Percentiles rank a stretch among this genome's conserved stretches.
Conservation (phyloP, 1,284 basidiomycete genomes). For the Cryptococcus sp. region DNA sequence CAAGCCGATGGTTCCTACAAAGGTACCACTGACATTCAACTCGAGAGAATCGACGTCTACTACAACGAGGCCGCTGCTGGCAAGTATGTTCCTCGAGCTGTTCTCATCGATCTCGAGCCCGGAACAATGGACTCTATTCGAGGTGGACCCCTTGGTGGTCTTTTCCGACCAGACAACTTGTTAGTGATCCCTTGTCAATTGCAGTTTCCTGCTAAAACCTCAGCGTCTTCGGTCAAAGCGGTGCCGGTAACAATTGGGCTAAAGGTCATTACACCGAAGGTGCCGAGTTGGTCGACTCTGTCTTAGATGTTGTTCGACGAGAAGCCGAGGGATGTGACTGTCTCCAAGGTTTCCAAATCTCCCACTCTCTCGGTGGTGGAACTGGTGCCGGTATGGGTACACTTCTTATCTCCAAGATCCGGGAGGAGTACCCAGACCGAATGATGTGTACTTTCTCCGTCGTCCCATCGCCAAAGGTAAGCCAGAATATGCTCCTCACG, state of each 20-base stretch:
- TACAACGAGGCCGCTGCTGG: slow-evolving; percentile 81
- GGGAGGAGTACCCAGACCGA: slow-evolving; percentile 60
- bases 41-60: slow-evolving; percentile 95
- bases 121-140: slow-evolving; percentile 95
- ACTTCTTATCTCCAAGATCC: slow-evolving; percentile 59
- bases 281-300: slow-evolving; percentile 57
- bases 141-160: slow-evolving; percentile 54
- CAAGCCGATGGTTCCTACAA: slow-evolving; percentile 86
- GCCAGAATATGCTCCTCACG: slow-evolving; percentile 5
- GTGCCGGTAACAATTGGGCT: slow-evolving; percentile 59
- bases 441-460: slow-evolving; percentile 63
- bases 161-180: slow-evolving; percentile 59
- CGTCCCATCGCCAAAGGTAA: slow-evolving; percentile 58
- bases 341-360: slow-evolving; percentile 59
- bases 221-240: slow-evolving; percentile 54
- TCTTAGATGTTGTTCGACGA: slow-evolving; percentile 58
- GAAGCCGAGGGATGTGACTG: slow-evolving; percentile 58
- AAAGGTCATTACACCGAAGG: slow-evolving; percentile 55
- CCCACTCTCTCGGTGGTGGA: slow-evolving; percentile 60
- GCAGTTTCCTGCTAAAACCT: slow-evolving; percentile 2
- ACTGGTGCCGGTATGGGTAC: slow-evolving; percentile 62
- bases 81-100: slow-evolving; percentile 96
- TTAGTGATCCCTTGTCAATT: slow-evolving; percentile 5
- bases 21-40: slow-evolving; percentile 90
- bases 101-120: slow-evolving; percentile 90